Evolutionary conservation across 2,329 filamentous ascomycete genomes (phyloP).

Genomic region (Fusarium praegraminearum): DNA sequence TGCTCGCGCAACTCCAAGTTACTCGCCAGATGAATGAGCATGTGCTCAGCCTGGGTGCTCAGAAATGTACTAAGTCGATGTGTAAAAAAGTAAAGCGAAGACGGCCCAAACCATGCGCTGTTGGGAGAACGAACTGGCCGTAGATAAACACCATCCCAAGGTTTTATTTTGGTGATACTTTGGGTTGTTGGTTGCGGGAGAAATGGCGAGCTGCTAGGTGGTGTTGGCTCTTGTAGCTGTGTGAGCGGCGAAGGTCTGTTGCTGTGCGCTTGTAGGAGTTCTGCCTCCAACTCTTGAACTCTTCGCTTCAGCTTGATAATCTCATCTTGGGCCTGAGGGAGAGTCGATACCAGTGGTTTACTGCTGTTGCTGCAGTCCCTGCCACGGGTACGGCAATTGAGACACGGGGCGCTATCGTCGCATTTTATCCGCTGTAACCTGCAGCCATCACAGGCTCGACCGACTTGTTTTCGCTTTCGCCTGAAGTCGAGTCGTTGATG

Average conservation of each 20-base stretch:
- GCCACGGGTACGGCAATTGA: slow-evolving; percentile 20
- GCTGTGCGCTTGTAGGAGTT: neutral
- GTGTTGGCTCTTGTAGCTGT: slow-evolving; percentile 3
- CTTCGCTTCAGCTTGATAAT: neutral
- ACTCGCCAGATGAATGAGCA: slow-evolving; percentile 24
- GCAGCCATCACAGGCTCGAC: slow-evolving; percentile 28
- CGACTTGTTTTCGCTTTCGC: slow-evolving; percentile 33
- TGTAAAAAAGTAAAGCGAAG: slow-evolving; percentile 24
- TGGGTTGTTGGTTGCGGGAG: neutral
- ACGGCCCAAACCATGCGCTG: slow-evolving; percentile 23
- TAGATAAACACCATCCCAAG: slow-evolving; percentile 21
- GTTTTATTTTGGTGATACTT: neutral
- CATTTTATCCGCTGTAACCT: slow-evolving; percentile 31
- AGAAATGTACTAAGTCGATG: slow-evolving; percentile 16
- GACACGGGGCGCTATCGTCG: slow-evolving; percentile 17
- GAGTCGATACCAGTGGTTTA: neutral
- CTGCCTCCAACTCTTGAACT: slow-evolving; percentile 3
- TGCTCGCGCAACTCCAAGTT: slow-evolving; percentile 3
- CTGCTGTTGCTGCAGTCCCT: slow-evolving; percentile 14
- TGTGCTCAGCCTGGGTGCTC: slow-evolving; percentile 24
- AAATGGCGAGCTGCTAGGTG: neutral
- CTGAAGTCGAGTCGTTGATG: slow-evolving; percentile 4
- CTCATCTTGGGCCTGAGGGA: slow-evolving; percentile 22
- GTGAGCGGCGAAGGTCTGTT: neutral
- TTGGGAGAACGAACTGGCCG: slow-evolving; percentile 7